Evolutionary conservation across 1,284 basidiomycete species (phyloP).

Genomic region (Tilletia caries): DNA sequence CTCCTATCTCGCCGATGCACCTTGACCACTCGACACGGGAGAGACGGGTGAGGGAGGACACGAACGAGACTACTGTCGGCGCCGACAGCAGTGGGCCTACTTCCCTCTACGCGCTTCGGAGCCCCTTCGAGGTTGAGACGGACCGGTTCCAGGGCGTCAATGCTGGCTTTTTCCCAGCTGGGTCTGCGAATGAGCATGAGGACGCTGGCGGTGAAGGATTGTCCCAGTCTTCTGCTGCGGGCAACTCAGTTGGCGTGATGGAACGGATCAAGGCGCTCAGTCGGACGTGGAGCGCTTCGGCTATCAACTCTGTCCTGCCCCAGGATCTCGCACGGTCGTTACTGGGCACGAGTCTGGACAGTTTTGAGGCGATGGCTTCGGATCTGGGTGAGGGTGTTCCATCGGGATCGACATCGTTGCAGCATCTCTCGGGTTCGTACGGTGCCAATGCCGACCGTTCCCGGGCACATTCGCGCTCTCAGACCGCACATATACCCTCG

Average conservation of each 20-base stretch:
- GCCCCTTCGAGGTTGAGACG: background rate
- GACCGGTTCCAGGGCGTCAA: background rate
- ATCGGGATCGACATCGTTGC: conserved; percentile 2
- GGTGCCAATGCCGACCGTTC: too few species aligned
- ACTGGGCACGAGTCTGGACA: background rate
- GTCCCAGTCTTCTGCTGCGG: background rate
- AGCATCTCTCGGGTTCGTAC: too few species aligned
- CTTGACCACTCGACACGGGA: too few species aligned
- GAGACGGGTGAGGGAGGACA: background rate
- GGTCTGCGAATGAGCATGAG: too few species aligned
- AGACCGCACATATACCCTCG: too few species aligned
- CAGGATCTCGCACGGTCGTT: conserved; percentile 7
- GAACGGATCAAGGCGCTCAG: conserved; percentile 13
- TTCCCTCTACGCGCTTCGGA: background rate
- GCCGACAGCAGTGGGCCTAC: background rate
- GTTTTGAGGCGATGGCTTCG: background rate
- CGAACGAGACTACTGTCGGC: background rate
- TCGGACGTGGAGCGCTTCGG: conserved; percentile 9
- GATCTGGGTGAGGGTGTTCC: background rate
- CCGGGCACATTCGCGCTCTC: too few species aligned
- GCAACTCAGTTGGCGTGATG: background rate
- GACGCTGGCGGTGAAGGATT: too few species aligned
- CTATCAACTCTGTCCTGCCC: conserved; percentile 6
- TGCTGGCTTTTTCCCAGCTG: background rate
- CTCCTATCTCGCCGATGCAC: background rate